Evolutionary conservation across 176 grass and related monocot genomes (phyloP).

Genomic region (Phragmites australis): DNA sequence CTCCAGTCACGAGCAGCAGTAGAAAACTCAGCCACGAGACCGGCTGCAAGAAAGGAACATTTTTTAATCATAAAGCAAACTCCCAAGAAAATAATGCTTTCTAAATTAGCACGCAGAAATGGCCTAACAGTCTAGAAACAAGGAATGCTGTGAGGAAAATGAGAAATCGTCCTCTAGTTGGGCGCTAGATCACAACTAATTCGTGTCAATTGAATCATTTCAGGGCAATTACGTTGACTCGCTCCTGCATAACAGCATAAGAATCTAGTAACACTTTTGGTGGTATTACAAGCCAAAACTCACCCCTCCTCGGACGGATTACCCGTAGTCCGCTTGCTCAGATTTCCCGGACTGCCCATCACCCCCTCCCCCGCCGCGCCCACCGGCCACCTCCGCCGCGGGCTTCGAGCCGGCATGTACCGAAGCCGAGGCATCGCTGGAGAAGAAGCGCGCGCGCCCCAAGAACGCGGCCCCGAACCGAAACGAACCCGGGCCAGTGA

Average conservation of each 20-base stretch:
- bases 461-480: conserved; percentile 11
- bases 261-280: neutral
- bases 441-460: conserved; percentile 19
- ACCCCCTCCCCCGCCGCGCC: neutral
- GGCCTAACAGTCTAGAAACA: neutral
- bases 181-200: neutral
- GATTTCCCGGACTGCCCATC: conserved; percentile 38
- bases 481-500: neutral
- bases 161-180: neutral
- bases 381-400: neutral
- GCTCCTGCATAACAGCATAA: neutral
- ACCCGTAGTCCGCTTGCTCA: conserved; percentile 39
- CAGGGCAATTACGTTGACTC: neutral
- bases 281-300: conserved; percentile 7
- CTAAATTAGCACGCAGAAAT: neutral
- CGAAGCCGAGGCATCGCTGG: conserved; percentile 19
- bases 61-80: neutral
- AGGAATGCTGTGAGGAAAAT: neutral
- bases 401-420: conserved; percentile 21
- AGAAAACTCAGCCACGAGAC: conserved; percentile 85
- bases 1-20: conserved; percentile 81
- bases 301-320: conserved; percentile 68
- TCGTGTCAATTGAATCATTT: neutral
- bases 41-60: conserved; percentile 52
- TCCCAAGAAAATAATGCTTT: neutral